These are phyloP conservation scores for Penicillium griseofulvum DNA, from an alignment of 2,329 filamentous ascomycete genomes.

Conservation along the genomic window DNA sequence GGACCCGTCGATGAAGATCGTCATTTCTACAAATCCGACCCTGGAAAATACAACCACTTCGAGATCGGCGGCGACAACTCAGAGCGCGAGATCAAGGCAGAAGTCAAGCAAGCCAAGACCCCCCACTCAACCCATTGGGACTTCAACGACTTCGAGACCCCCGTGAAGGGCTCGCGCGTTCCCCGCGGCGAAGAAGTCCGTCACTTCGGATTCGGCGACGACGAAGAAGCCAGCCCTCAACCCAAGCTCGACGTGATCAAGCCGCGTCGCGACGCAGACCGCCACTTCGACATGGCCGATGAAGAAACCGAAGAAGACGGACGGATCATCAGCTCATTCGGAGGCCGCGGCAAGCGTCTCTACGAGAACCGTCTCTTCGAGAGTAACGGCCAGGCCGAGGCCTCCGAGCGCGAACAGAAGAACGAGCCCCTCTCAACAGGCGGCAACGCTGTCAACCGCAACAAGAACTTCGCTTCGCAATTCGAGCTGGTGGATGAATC, in stretches of 20 bases:
- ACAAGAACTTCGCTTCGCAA: constrained; percentile 74
- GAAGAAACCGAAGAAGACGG: constrained; percentile 55
- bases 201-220: constrained; percentile 73
- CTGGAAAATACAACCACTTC: constrained; percentile 74
- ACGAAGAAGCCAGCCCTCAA: constrained; percentile 49
- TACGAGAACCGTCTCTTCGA: constrained; percentile 76
- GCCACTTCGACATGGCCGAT: constrained; percentile 82
- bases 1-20: constrained; percentile 32
- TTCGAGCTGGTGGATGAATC: constrained; percentile 68
- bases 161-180: constrained; percentile 68
- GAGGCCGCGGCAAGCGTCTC: constrained; percentile 67
- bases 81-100: constrained; percentile 27
- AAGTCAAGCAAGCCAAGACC: constrained; percentile 29
- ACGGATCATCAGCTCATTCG: constrained; percentile 48
- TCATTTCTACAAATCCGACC: constrained; percentile 58
- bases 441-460: constrained; percentile 70
- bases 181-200: constrained; percentile 67
- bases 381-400: constrained; percentile 59
- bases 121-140: constrained; percentile 73
- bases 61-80: constrained; percentile 35
- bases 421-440: constrained; percentile 60
- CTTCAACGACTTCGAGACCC: constrained; percentile 84
- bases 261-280: constrained; percentile 73
- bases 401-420: constrained; percentile 21
- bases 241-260: constrained; percentile 60